phyloP scores from a whole-genome alignment of 202 grass and related monocot species.

The Eragrostis tef region DNA sequence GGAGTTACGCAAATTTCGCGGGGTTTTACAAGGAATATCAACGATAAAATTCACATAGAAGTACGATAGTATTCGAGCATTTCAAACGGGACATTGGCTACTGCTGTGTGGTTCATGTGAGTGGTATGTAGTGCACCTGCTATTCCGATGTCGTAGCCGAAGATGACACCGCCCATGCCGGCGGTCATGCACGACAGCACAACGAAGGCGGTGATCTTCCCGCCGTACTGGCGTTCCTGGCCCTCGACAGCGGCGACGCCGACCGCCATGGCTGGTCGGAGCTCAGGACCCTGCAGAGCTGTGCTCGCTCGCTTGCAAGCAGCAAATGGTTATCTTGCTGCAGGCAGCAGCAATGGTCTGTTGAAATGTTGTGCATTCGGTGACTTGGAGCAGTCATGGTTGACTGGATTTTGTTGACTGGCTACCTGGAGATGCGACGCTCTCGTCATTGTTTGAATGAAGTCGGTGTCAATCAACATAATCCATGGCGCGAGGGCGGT shows the following conservation, averaged over 20 bases:
- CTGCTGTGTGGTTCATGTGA: too few relatives aligned
- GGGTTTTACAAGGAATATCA: too few relatives aligned
- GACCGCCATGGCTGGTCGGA: conserved; percentile 52
- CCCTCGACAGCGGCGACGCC: conserved; percentile 2
- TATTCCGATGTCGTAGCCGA: conserved; percentile 76
- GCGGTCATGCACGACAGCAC: conserved; percentile 69
- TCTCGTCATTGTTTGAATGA: conserved; percentile 1
- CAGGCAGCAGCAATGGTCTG: not conserved
- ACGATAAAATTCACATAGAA: not conserved
- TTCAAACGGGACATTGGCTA: too few relatives aligned
- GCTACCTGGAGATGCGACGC: not conserved
- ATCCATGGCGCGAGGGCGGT: not conserved
- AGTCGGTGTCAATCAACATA: not conserved
- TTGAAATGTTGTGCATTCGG: not conserved
- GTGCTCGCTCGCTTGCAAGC: not conserved
- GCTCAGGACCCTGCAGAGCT: not conserved
- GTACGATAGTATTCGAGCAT: not conserved
- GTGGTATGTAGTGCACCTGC: too few relatives aligned
- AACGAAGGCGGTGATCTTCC: conserved; percentile 60
- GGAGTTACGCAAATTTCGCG: too few relatives aligned
- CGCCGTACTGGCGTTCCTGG: conserved; percentile 27
- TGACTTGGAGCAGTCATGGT: conserved; percentile 22
- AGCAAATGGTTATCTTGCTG: not conserved
- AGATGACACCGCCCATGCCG: conserved; percentile 71
- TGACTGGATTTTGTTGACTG: conserved; percentile 29